Conservation (phyloP, 805 yeast species). For the Ogataea kodamae region DNA sequence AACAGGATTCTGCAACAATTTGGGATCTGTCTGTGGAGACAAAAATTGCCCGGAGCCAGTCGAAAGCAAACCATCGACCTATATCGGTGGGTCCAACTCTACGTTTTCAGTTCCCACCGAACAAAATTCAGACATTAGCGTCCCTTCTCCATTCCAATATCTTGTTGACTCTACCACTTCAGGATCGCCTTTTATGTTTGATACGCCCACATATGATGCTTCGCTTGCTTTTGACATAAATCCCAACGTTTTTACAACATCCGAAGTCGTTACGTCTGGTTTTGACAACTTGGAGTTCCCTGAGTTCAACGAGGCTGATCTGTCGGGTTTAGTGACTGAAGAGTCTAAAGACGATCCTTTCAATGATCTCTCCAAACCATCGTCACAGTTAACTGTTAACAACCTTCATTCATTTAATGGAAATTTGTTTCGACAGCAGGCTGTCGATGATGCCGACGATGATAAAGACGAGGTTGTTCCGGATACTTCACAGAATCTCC, state of each 20-base stretch:
- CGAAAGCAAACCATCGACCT: conserved; percentile 17
- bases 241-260: conserved; percentile 17
- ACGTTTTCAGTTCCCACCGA: background rate
- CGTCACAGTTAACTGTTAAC: conserved; percentile 19
- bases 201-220: conserved; percentile 49
- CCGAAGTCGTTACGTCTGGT: conserved; percentile 11
- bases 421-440: conserved; percentile 16
- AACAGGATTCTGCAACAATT: conserved; percentile 70
- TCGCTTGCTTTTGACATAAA: conserved; percentile 43
- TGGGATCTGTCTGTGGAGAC: conserved; percentile 82
- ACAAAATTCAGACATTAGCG: conserved; percentile 5
- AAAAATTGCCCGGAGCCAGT: conserved; percentile 64
- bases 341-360: conserved; percentile 58
- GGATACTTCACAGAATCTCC: conserved; percentile 52
- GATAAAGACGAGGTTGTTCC: conserved; percentile 49
- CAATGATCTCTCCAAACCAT: conserved; percentile 20
- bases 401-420: conserved; percentile 21
- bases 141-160: conserved; percentile 23
- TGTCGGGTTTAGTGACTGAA: conserved; percentile 44
- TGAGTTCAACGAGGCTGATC: conserved; percentile 14
- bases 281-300: conserved; percentile 4
- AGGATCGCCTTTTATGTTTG: conserved; percentile 48
- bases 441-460: conserved; percentile 12
- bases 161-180: conserved; percentile 15
- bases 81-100: conserved; percentile 4